Conservation (phyloP, 148 eudicot genomes). For the Rhododendron mucronatum region DNA sequence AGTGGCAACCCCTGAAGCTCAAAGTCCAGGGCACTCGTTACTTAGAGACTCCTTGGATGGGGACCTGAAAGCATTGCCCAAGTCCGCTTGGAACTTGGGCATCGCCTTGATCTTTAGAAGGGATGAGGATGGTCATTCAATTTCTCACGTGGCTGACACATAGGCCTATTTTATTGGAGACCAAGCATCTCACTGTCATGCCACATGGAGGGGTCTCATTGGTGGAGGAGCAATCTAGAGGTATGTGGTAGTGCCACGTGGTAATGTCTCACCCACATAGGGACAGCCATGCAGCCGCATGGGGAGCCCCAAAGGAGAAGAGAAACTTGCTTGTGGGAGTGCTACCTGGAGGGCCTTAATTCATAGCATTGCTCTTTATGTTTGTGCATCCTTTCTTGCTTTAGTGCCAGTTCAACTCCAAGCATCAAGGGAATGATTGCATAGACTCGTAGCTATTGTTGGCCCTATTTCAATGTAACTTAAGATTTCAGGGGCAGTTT, state of each 20-base stretch:
- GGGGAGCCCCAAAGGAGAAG: not conserved
- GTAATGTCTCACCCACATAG: not conserved
- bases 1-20: not conserved
- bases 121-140: not conserved
- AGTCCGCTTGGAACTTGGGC: not conserved
- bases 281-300: not conserved
- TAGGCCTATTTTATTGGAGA: not conserved
- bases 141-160: not conserved
- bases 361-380: not conserved
- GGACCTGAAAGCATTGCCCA: not conserved
- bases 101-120: not conserved
- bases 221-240: not conserved
- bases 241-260: not conserved
- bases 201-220: not conserved
- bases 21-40: not conserved
- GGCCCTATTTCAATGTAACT: not conserved
- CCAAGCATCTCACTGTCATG: not conserved
- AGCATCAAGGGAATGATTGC: not conserved
- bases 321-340: not conserved
- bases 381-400: no score
- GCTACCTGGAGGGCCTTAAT: not conserved
- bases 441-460: not conserved
- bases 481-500: not conserved
- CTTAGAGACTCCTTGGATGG: not conserved
- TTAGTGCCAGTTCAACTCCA: not conserved